Evolutionary conservation across 2,329 filamentous ascomycete species (phyloP).

Genomic region (Aspergillus vadensis): DNA sequence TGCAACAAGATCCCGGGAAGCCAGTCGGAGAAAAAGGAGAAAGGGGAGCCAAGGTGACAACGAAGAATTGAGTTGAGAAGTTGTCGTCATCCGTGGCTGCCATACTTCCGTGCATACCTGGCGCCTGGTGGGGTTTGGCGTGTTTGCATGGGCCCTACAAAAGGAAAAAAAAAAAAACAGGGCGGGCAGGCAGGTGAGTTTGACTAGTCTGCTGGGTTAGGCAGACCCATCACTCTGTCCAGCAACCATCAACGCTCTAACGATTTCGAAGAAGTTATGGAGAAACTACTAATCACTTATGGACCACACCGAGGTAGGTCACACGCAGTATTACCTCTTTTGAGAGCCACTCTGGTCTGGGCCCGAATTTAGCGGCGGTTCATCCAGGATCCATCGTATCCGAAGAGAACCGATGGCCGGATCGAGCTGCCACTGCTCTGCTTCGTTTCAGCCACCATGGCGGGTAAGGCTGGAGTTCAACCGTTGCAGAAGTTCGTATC

Average conservation of each 20-base stretch:
- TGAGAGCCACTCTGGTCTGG: not conserved
- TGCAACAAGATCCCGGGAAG: not conserved
- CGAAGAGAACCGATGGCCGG: not conserved
- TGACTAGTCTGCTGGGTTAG: not conserved
- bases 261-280: not conserved
- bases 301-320: not conserved
- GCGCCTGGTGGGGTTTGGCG: not conserved
- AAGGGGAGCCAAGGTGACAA: not conserved
- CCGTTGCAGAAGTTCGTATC: no score
- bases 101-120: not conserved
- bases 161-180: not conserved
- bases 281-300: not conserved
- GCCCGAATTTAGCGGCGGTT: not conserved
- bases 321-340: not conserved
- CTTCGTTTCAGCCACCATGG: not conserved
- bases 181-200: not conserved
- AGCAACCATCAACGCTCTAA: not conserved
- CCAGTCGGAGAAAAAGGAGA: not conserved
- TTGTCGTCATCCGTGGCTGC: slow-evolving; percentile 4
- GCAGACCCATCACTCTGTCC: not conserved
- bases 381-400: not conserved
- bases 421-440: not conserved
- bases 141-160: slow-evolving; percentile 2
- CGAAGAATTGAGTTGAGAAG: not conserved
- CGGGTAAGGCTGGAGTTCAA: no score